Conservation (phyloP, 75 land plant species). For the Picea glauca region DNA sequence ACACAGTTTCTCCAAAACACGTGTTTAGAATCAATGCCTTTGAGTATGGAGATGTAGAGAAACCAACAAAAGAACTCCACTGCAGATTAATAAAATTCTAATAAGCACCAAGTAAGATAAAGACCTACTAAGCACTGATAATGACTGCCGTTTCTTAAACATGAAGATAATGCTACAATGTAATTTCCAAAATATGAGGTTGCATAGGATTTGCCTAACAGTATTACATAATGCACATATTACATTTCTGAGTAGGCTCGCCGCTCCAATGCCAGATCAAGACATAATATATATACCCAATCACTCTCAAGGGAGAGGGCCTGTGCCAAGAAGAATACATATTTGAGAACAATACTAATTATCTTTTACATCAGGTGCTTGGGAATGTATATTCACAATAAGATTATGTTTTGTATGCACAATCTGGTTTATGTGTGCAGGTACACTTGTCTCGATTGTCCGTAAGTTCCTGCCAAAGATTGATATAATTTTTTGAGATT, state of each 20-base stretch:
- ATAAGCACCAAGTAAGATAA: not conserved
- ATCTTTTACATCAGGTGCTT: not conserved
- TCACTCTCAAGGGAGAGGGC: not conserved
- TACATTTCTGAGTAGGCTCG: not conserved
- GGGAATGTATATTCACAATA: not conserved
- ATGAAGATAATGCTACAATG: not conserved
- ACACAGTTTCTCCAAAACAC: too few relatives aligned
- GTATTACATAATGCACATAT: not conserved
- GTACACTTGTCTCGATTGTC: slow-evolving; percentile 14
- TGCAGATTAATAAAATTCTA: not conserved
- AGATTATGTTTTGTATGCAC: slow-evolving; percentile 3
- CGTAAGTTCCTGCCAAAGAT: slow-evolving; percentile 11
- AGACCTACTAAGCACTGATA: not conserved
- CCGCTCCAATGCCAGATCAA: not conserved
- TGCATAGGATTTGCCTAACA: not conserved
- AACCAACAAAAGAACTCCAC: not conserved
- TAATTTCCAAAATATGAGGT: not conserved
- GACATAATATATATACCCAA: not conserved
- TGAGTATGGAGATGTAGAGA: not conserved
- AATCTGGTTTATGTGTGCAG: slow-evolving; percentile 8
- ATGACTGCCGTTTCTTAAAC: not conserved
- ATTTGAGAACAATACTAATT: not conserved
- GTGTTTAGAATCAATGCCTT: not conserved
- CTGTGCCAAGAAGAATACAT: not conserved
- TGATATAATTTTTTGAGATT: not conserved